A percentile compares a stretch with the other conserved stretches of the same genome.
Evolutionary conservation across 257 asterid species (phyloP).

Genomic region (Penstemon eatonii): DNA sequence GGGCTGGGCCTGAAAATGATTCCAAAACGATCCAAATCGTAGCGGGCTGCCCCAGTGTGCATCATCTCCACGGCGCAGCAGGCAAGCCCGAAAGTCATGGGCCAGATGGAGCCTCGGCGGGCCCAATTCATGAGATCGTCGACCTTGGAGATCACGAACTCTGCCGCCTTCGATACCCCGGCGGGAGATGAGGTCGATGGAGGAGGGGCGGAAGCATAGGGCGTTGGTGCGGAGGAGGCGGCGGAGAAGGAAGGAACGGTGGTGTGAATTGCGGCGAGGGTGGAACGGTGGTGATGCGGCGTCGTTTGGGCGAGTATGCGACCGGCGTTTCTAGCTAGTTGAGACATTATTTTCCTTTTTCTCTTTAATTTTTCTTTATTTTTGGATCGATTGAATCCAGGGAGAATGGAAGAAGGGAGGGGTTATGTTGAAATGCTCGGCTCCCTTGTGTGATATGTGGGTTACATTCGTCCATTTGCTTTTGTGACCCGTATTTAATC

Average conservation of each 20-base stretch:
- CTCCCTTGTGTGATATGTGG: neutral
- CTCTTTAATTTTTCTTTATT: neutral
- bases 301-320: conserved; percentile 47
- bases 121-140: conserved; percentile 98
- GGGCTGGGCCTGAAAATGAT: conserved; percentile 98
- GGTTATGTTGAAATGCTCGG: neutral
- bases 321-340: conserved; percentile 68
- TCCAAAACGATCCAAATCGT: conserved; percentile 94
- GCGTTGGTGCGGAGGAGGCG: conserved; percentile 62
- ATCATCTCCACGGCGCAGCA: conserved; percentile 99
- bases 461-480: neutral
- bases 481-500: too few species aligned
- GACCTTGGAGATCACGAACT: conserved; percentile 87
- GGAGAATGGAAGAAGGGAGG: neutral
- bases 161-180: conserved; percentile 81
- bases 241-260: conserved; percentile 62
- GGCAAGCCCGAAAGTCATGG: conserved; percentile 95
- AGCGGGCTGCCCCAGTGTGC: conserved; percentile 98
- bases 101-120: conserved; percentile 94
- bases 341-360: conserved; percentile 49
- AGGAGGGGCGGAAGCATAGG: conserved; percentile 59
- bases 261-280: conserved; percentile 77
- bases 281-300: conserved; percentile 54
- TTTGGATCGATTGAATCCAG: neutral
- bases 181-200: conserved; percentile 74